These are phyloP conservation scores for Rhizomucor pusillus DNA, from an alignment of 371 early-diverging fungal genomes.

Conservation along the genomic window DNA sequence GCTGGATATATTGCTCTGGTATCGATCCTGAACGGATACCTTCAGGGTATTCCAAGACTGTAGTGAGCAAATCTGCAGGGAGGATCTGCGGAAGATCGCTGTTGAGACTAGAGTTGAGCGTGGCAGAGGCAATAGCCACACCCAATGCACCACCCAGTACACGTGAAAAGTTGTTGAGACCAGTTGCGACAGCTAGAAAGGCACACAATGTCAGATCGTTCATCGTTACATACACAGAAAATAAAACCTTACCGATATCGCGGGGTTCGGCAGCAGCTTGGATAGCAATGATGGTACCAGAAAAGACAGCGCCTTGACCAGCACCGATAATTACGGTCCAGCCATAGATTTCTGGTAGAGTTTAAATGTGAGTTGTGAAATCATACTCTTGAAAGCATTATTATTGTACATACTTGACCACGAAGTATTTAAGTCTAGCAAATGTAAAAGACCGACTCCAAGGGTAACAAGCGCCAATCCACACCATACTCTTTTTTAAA, in stretches of 20 bases:
- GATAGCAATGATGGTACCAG: slow-evolving; percentile 40
- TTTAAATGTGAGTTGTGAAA: no score
- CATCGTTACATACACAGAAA: not conserved
- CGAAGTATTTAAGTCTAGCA: slow-evolving; percentile 21
- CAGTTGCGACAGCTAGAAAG: slow-evolving; percentile 40
- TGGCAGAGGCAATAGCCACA: slow-evolving; percentile 41
- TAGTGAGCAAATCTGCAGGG: slow-evolving; percentile 21
- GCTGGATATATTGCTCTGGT: slow-evolving; percentile 26
- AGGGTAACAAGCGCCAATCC: slow-evolving; percentile 39
- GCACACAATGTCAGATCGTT: not conserved
- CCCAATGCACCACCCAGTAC: slow-evolving; percentile 51
- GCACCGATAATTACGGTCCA: slow-evolving; percentile 32
- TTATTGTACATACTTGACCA: slow-evolving; percentile 18
- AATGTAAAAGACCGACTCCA: slow-evolving; percentile 27
- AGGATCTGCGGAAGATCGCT: slow-evolving; percentile 22
- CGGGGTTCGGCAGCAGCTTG: slow-evolving; percentile 37
- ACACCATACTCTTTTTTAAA: no score
- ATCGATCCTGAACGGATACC: slow-evolving; percentile 34
- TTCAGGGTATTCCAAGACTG: slow-evolving; percentile 27
- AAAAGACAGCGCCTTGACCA: slow-evolving; percentile 30
- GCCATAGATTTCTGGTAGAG: slow-evolving; percentile 26
- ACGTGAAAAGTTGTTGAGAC: slow-evolving; percentile 42
- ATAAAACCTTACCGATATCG: slow-evolving; percentile 24
- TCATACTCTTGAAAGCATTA: no score
- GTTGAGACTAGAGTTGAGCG: slow-evolving; percentile 31